Evolutionary conservation across 108 stramenopile species (phyloP), one percentile per base, ranked within the genome.

Genomic region (Fistulifera solaris): DNA sequence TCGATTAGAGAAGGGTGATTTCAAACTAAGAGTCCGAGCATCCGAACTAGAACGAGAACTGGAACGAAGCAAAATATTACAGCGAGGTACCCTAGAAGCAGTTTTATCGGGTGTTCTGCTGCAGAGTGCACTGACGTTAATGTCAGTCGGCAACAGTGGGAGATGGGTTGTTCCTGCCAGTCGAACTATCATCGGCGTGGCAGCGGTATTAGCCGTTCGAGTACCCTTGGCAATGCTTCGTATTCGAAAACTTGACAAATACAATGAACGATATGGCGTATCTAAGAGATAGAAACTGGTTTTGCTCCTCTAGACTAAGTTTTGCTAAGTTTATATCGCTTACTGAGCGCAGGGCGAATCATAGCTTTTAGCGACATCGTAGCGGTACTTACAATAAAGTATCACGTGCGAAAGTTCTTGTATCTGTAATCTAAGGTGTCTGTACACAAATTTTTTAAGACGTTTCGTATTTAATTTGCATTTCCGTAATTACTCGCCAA

Each of bases 11-110:
- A 71, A 64, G 57, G 96, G 96, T 16, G 92, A 97, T 44, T 83
- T 97, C 51, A 94, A 93, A 67, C 73, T 95, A 1, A 70, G 94
- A 28, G 94, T 95, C 19, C 75, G 96, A 49, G 89, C 94, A 10
- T 63, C 93, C 46, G 94, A 96, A 60, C 81, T 90, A 17, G 96
- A 96, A 67, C 57, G 89, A 54, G 78, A 83, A 64, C 77, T 92
- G 41, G 80, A 90, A 24, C 56, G 93, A 50, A 80, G 78, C 65
- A 89, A 85, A 48, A 45, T 93, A 24, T 83, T 86, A 27, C 87
- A 92, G 59, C 70, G 72, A 48, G 92, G 88, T 52, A 80, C 68
- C 14, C 87, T 87, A 51, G 73, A 79, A 27, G 87, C 77, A 16
- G 75, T 89, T 2, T 40, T 89, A 14, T 65, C 82, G 2, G 72